Percentiles rank a stretch among this genome's conserved stretches.
phyloP scores from a whole-genome alignment of 768 basidiomycete species.

The Russula sp. region DNA sequence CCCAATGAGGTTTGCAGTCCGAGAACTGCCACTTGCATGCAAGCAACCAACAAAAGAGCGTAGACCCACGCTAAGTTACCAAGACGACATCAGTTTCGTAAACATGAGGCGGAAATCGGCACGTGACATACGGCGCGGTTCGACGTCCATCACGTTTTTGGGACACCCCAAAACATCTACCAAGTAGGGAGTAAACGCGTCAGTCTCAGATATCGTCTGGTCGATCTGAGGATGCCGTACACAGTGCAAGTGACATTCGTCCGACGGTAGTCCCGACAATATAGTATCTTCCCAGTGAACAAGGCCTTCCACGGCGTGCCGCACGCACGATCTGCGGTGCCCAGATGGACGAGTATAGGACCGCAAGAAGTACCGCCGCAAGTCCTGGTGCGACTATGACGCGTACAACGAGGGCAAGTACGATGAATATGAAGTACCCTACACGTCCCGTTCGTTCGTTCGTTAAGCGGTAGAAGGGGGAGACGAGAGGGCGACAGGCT shows the following conservation, averaged over 20 bases:
- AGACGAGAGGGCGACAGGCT: conserved; percentile 32
- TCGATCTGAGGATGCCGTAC: conserved; percentile 47
- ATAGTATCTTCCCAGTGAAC: conserved; percentile 67
- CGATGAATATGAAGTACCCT: conserved; percentile 70
- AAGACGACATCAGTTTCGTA: not conserved
- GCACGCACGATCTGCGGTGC: conserved; percentile 80
- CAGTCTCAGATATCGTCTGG: conserved; percentile 17
- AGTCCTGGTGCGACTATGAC: conserved; percentile 67
- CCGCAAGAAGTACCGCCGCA: conserved; percentile 60
- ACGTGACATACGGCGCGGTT: conserved; percentile 54
- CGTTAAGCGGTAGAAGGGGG: conserved; percentile 11
- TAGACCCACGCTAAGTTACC: conserved; percentile 69
- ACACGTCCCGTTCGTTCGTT: not conserved
- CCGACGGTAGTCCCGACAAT: conserved; percentile 73
- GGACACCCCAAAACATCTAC: conserved; percentile 84
- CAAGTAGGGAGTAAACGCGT: not conserved
- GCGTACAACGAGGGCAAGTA: conserved; percentile 69
- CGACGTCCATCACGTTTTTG: conserved; percentile 80
- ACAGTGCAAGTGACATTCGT: conserved; percentile 66
- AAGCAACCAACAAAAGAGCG: conserved; percentile 55
- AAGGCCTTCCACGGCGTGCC: conserved; percentile 62
- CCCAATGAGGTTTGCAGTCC: conserved; percentile 73
- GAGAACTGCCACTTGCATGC: conserved; percentile 59
- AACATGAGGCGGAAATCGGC: conserved; percentile 2
- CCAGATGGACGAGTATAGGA: conserved; percentile 81